Conservation (phyloP, 257 asterid species). For the Plantago ovata region DNA sequence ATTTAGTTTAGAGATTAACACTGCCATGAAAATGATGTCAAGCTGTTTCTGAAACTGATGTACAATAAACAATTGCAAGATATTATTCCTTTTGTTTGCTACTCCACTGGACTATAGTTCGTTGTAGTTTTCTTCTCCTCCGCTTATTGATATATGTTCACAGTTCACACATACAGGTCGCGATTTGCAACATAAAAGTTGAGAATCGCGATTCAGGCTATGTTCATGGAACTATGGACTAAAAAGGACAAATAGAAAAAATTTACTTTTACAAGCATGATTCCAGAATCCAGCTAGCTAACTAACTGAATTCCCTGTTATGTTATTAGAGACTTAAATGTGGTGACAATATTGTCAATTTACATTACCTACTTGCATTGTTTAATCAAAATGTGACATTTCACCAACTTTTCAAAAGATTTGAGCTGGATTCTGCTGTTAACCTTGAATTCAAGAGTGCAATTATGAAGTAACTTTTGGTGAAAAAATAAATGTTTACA, state of each 20-base stretch:
- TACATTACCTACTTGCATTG: not conserved
- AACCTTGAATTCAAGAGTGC: not conserved
- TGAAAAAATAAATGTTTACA: conserved; percentile 21
- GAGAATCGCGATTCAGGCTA: no score
- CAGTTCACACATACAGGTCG: no score
- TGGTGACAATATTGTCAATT: conserved; percentile 1
- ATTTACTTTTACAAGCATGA: conserved; percentile 5
- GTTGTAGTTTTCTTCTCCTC: no score
- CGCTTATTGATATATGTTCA: no score
- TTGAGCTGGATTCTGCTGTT: not conserved
- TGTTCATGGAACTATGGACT: conserved; percentile 23
- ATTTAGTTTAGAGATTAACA: conserved; percentile 11
- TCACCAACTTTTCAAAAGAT: not conserved
- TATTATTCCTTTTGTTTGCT: no score
- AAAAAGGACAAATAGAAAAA: conserved; percentile 16
- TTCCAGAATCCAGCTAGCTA: conserved; percentile 25
- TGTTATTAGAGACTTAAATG: not conserved
- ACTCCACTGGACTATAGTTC: no score
- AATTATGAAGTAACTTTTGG: conserved; percentile 9
- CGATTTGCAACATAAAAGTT: no score
- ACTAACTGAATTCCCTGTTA: not conserved
- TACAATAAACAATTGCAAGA: no score
- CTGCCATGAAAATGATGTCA: conserved; percentile 8
- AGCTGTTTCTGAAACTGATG: not conserved
- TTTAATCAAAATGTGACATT: not conserved